These are phyloP conservation scores for Euptelea pleiosperma DNA, from an alignment of 164 flowering plant species.

Conservation along the genomic window DNA sequence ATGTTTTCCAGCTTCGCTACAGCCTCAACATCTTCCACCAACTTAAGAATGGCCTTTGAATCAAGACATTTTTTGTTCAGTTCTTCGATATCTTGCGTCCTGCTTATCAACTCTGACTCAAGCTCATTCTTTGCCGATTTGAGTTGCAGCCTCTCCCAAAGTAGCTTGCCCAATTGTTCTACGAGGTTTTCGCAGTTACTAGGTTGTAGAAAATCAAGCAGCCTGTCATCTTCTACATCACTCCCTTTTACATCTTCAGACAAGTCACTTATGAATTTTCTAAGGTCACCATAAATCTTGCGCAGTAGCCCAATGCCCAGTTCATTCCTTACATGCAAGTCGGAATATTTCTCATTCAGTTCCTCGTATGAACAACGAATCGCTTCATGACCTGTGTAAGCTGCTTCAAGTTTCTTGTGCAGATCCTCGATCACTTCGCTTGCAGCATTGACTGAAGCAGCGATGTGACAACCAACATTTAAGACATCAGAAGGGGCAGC, in stretches of 20 bases:
- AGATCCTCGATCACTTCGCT: constrained; percentile 46
- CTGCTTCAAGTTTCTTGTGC: constrained; percentile 45
- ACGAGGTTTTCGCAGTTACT: constrained; percentile 35
- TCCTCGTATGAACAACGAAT: constrained; percentile 32
- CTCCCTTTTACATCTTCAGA: constrained; percentile 25
- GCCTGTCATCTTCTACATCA: constrained; percentile 22
- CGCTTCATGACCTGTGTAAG: constrained; percentile 35
- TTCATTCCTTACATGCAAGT: constrained; percentile 42
- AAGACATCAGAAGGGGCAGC: constrained; percentile 17
- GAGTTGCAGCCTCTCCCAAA: constrained; percentile 50
- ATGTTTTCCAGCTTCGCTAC: constrained; percentile 34
- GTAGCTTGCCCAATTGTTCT: constrained; percentile 33
- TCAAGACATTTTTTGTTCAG: constrained; percentile 34
- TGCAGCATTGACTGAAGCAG: constrained; percentile 51
- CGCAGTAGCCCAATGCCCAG: constrained; percentile 36
- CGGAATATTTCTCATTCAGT: constrained; percentile 32
- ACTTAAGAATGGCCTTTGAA: constrained; percentile 29
- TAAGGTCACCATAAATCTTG: constrained; percentile 41
- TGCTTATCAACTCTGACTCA: constrained; percentile 39
- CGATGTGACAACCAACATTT: constrained; percentile 25
- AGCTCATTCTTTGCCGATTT: constrained; percentile 40
- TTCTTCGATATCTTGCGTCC: constrained; percentile 42
- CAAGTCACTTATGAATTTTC: constrained; percentile 31
- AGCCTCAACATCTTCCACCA: constrained; percentile 44
- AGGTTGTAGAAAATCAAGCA: constrained; percentile 36